Evolutionary conservation across 306 rosid species (phyloP).

Genomic region (Cicer yamashitae): DNA sequence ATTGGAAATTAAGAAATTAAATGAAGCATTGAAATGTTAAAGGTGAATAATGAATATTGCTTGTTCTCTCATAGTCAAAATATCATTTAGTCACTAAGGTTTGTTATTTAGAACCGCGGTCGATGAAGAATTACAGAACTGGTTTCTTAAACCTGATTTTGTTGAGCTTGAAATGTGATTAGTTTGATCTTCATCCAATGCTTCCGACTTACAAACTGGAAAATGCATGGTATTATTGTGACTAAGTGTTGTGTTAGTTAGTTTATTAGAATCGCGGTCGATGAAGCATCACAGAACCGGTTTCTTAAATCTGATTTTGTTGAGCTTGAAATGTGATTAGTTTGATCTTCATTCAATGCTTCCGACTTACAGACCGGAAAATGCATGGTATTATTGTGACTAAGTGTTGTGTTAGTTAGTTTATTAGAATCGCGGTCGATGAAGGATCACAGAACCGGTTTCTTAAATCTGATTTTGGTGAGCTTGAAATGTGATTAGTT

Average conservation of each 20-base stretch:
- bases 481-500: neutral
- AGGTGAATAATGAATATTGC: neutral
- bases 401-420: neutral
- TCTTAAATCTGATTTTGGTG: neutral
- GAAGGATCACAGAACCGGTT: neutral
- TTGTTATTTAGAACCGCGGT: neutral
- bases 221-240: neutral
- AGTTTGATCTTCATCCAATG: neutral
- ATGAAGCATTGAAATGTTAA: neutral
- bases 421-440: neutral
- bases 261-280: neutral
- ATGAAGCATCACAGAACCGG: neutral
- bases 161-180: neutral
- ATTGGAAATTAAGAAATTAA: constrained; percentile 35
- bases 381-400: neutral
- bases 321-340: neutral
- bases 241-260: neutral
- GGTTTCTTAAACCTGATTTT: neutral
- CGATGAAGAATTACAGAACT: neutral
- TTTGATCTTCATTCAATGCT: neutral
- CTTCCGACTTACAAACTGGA: neutral
- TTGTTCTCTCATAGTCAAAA: neutral
- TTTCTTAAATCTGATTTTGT: neutral
- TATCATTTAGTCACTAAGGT: neutral
- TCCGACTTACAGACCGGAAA: neutral